phyloP scores from a whole-genome alignment of 495 filamentous ascomycete species.

The Penicillium lagena region DNA sequence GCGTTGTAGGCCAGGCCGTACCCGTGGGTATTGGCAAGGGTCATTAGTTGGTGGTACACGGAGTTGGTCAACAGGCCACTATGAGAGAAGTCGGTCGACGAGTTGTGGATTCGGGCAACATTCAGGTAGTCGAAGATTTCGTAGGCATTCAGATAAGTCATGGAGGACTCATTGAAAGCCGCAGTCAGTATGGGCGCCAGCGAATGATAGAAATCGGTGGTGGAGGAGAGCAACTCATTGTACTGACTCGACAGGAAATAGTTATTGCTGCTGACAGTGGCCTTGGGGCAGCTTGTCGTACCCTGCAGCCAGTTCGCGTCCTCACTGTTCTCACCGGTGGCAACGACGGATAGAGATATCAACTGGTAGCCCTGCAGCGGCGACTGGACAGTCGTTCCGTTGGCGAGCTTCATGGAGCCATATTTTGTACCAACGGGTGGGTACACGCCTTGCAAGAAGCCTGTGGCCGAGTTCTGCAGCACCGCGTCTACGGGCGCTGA shows the following conservation, averaged over 20 bases:
- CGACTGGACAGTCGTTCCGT: conserved; percentile 45
- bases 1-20: conserved; percentile 47
- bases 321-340: conserved; percentile 44
- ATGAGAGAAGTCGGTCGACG: conserved; percentile 25
- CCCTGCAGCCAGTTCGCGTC: conserved; percentile 54
- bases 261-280: conserved; percentile 60
- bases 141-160: conserved; percentile 69
- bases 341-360: conserved; percentile 42
- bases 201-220: conserved; percentile 56
- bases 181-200: conserved; percentile 55
- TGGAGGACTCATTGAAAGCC: conserved; percentile 45
- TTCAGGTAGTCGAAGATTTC: conserved; percentile 53
- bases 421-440: conserved; percentile 47
- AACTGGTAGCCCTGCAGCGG: conserved; percentile 58
- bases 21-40: conserved; percentile 44
- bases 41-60: conserved; percentile 29
- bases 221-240: conserved; percentile 41
- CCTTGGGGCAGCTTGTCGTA: conserved; percentile 52
- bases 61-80: conserved; percentile 25
- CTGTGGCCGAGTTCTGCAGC: conserved; percentile 51
- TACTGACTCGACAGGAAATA: conserved; percentile 64
- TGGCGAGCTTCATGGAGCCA: conserved; percentile 35
- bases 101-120: conserved; percentile 48
- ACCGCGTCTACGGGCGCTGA: conserved; percentile 54
- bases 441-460: conserved; percentile 59